These are phyloP conservation scores for Echria macrotheca DNA, from an alignment of 495 filamentous ascomycete genomes.

Conservation along the genomic window DNA sequence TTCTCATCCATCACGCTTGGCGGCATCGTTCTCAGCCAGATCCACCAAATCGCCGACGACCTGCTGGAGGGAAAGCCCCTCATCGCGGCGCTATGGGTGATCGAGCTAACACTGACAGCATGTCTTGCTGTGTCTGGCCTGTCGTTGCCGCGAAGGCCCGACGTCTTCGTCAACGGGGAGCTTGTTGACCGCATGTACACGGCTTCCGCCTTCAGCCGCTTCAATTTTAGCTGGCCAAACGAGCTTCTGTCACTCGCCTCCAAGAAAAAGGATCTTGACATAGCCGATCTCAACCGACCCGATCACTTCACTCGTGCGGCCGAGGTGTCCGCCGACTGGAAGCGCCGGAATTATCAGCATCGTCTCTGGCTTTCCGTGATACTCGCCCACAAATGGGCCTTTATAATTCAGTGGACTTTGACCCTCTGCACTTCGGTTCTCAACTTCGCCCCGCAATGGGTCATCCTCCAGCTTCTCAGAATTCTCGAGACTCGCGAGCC, in stretches of 20 bases:
- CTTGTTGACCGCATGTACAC: constrained; percentile 61
- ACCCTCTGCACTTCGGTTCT: constrained; percentile 49
- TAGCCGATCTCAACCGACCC: constrained; percentile 54
- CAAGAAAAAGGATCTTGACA: constrained; percentile 50
- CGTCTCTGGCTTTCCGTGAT: constrained; percentile 59
- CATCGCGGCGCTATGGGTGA: constrained; percentile 31
- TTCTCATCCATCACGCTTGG: constrained; percentile 37
- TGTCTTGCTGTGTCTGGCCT: constrained; percentile 35
- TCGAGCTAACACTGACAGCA: constrained; percentile 33
- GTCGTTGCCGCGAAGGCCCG: constrained; percentile 60
- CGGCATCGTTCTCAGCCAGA: constrained; percentile 35
- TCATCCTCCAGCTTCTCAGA: constrained; percentile 59
- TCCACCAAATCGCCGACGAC: constrained; percentile 25
- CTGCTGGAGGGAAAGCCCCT: constrained; percentile 22
- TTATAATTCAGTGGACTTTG: constrained; percentile 51
- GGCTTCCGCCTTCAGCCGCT: constrained; percentile 53
- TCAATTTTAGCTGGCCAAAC: constrained; percentile 59
- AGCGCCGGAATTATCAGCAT: constrained; percentile 40
- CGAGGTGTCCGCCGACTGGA: constrained; percentile 46
- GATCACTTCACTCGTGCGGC: constrained; percentile 46
- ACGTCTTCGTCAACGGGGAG: constrained; percentile 53
- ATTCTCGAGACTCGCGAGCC: constrained; percentile 54
- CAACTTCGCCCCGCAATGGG: constrained; percentile 65
- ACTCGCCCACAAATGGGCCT: constrained; percentile 45
- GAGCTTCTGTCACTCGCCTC: constrained; percentile 48